Percentiles rank a stretch among this genome's conserved stretches.
These are phyloP conservation scores for Chalaropsis thielavioides DNA, from an alignment of 2,329 filamentous ascomycete genomes.

Conservation along the genomic window DNA sequence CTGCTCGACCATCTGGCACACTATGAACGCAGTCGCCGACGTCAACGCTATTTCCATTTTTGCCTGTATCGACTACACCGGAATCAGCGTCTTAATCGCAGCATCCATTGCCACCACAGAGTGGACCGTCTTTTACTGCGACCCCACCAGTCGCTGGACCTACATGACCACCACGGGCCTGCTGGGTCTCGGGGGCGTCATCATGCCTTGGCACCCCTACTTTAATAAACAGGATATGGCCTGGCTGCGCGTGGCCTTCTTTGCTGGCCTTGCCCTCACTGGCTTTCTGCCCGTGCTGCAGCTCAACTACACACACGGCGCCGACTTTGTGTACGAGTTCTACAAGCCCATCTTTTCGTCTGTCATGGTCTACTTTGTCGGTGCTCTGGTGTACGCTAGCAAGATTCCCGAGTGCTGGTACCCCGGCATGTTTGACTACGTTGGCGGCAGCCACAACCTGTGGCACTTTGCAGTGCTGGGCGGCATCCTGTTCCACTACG, in stretches of 20 bases:
- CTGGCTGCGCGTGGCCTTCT: slow-evolving; percentile 85
- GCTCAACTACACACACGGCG: slow-evolving; percentile 60
- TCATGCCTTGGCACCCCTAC: slow-evolving; percentile 87
- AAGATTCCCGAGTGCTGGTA: slow-evolving; percentile 88
- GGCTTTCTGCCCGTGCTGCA: slow-evolving; percentile 83
- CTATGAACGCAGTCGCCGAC: slow-evolving; percentile 93
- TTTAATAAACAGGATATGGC: slow-evolving; percentile 91
- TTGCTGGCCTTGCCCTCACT: slow-evolving; percentile 70
- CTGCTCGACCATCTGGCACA: slow-evolving; percentile 96
- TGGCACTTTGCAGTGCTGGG: slow-evolving; percentile 93
- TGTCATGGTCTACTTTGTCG: slow-evolving; percentile 68
- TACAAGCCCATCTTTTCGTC: slow-evolving; percentile 80
- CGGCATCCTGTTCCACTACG: slow-evolving; percentile 94
- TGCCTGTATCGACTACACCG: slow-evolving; percentile 95
- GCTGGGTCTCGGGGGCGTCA: slow-evolving; percentile 73
- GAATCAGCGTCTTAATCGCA: slow-evolving; percentile 86
- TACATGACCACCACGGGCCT: slow-evolving; percentile 74
- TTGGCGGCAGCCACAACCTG: slow-evolving; percentile 90
- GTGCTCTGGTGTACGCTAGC: slow-evolving; percentile 77
- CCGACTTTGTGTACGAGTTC: slow-evolving; percentile 72
- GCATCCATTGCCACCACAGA: slow-evolving; percentile 97
- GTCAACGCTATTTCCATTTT: slow-evolving; percentile 84
- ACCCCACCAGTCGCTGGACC: slow-evolving; percentile 68
- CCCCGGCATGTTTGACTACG: slow-evolving; percentile 87
- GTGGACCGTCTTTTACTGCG: slow-evolving; percentile 98